Base-by-base conservation (phyloP, 495 filamentous ascomycete genomes). In the Lineolata rhizophorae region DNA sequence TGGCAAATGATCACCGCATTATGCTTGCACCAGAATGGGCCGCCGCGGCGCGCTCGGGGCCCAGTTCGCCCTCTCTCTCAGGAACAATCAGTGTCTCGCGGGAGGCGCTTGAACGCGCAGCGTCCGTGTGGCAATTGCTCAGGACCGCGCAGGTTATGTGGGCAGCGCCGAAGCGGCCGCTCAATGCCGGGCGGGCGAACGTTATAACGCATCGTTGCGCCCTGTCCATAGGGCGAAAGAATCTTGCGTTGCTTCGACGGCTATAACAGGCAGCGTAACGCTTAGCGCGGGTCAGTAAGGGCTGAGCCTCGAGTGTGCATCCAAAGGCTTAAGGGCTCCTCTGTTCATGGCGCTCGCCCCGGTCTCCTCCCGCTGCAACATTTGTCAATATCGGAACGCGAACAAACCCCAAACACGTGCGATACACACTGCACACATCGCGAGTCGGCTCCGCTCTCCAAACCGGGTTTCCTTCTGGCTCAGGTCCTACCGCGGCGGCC, bases 401-500 rank as follows among this genome's bases (percentile, higher is more conserved):
- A 41, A 31, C 26, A 39, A 12, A 42, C 34, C 41, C 44, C 38
- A 44, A 44, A 44, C 44, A 42, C 41, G 44, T 42, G 41, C 44
- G 44, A 47, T 42, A 47, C 44, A 44, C 29, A 25, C 16, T 25
- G 12, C 22, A 25, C 37, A 27, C 29, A 32, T 41, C 36, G 30
- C 35, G 35, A 5, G 6, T 41, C 41, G 35, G 36, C 37, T 28
- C 42, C 18, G 16, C 31, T 25, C 34, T 35, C 40, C 39, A 45
- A 45, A 43, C 35, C 41, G 38, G 32, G 37, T 35, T 44, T 36
- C 35, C 34, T 44, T 47, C 44, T 47, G 44, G 44, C 43, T 42
- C 41, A 39, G 44, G 44, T 47, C 44, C 38, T 38, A 46, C 43
- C 30, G 36, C 32, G 59, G 64, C 62, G 59, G 62, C 59, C 66